A percentile compares a stretch with the other conserved stretches of the same genome.
Conservation (phyloP, 2,329 filamentous ascomycete species). For the Metarhizium sp. region DNA sequence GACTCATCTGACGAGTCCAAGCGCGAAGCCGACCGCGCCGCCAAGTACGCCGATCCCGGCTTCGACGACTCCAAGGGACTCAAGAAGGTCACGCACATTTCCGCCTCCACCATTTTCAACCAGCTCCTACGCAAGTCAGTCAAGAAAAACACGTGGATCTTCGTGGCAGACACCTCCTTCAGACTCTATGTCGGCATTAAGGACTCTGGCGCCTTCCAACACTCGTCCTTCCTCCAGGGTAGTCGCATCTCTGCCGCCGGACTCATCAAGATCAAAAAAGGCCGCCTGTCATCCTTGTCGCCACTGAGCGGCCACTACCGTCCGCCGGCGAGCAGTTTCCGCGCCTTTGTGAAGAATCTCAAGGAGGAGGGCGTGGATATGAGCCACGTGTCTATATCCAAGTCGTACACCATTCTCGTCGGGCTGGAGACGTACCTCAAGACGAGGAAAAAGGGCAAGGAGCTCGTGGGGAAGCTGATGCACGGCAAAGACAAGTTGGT, state of each 20-base stretch:
- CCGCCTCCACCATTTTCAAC: constrained; percentile 65
- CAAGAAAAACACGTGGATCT: constrained; percentile 88
- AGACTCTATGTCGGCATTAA: constrained; percentile 87
- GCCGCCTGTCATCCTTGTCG: constrained; percentile 63
- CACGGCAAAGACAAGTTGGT: constrained; percentile 50
- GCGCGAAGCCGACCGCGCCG: constrained; percentile 50
- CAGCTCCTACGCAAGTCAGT: constrained; percentile 69
- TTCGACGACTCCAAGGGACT: constrained; percentile 51
- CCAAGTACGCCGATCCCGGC: constrained; percentile 56
- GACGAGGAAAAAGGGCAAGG: constrained; percentile 56
- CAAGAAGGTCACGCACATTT: constrained; percentile 51
- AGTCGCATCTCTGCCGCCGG: constrained; percentile 75
- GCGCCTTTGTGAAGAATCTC: constrained; percentile 67
- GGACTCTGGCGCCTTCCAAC: constrained; percentile 78
- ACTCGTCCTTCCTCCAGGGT: constrained; percentile 81
- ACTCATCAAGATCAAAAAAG: constrained; percentile 75
- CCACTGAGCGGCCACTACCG: constrained; percentile 74
- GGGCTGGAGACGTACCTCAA: constrained; percentile 74
- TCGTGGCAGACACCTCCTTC: constrained; percentile 78
- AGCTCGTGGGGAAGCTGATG: constrained; percentile 36
- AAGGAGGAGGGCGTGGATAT: constrained; percentile 70
- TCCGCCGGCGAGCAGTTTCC: constrained; percentile 74
- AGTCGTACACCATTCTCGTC: constrained; percentile 72
- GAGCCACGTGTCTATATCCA: constrained; percentile 66
- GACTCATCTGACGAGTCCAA: constrained; percentile 32